Conservation (phyloP, 495 filamentous ascomycete genomes). For the Penicillium riverlandense region DNA sequence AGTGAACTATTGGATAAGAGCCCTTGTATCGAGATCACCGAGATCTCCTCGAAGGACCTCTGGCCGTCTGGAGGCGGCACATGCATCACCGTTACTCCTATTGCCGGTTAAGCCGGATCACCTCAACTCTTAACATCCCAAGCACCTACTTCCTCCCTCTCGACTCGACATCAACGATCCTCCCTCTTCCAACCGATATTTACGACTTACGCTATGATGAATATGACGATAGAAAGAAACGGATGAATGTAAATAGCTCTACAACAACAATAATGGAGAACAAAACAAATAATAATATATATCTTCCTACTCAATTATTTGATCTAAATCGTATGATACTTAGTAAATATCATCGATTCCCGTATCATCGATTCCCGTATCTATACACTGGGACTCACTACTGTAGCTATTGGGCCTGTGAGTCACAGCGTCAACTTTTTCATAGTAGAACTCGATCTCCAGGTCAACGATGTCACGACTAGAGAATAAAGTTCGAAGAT, state of each 20-base stretch:
- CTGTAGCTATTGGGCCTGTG: no score
- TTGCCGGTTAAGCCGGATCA: constrained; percentile 5
- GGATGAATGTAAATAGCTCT: constrained; percentile 14
- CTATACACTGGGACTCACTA: no score
- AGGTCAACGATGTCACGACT: no score
- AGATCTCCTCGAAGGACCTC: constrained; percentile 11
- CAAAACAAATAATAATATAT: no score
- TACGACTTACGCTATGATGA: constrained; percentile 11
- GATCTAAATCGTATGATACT: no score
- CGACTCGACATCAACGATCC: not conserved
- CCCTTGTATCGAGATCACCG: constrained; percentile 5
- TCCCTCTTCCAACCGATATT: constrained; percentile 4
- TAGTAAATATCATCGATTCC: no score
- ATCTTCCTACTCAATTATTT: no score
- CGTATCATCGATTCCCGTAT: no score
- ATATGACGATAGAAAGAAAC: constrained; percentile 9
- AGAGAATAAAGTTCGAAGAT: no score
- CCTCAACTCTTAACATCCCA: not conserved
- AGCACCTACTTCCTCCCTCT: not conserved
- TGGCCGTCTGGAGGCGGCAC: constrained; percentile 6
- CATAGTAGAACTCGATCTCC: no score
- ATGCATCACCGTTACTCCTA: constrained; percentile 10
- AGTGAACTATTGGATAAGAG: constrained; percentile 10
- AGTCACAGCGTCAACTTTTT: no score
- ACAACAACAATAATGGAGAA: not conserved